Conservation (phyloP, 140 eudicot species). For the Anethum foeniculum region DNA sequence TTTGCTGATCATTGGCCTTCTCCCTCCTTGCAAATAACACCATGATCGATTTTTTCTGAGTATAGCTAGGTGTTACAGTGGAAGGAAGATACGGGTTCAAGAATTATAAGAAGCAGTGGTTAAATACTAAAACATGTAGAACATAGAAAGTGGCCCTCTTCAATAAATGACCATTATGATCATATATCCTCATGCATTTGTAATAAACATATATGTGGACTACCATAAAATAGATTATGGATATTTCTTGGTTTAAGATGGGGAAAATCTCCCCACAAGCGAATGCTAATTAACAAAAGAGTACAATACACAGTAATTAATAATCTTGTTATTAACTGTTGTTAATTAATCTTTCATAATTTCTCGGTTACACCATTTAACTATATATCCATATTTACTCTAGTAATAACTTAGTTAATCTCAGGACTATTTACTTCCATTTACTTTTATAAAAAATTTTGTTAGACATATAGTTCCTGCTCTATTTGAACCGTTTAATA, state of each 20-base stretch:
- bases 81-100: background rate
- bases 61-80: background rate
- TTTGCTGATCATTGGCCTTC: background rate
- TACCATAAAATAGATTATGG: background rate
- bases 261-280: too few relatives aligned
- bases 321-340: too few relatives aligned
- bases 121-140: too few relatives aligned
- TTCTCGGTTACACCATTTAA: background rate
- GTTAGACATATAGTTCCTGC: too few relatives aligned
- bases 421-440: too few relatives aligned
- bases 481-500: too few relatives aligned
- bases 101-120: background rate
- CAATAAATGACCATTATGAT: background rate
- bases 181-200: too few relatives aligned
- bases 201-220: background rate
- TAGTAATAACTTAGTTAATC: too few relatives aligned
- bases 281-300: too few relatives aligned
- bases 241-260: too few relatives aligned
- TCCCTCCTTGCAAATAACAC: background rate
- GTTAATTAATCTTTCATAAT: background rate
- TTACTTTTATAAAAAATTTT: too few relatives aligned
- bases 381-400: background rate
- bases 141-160: background rate
- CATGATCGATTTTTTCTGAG: background rate
- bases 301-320: too few relatives aligned